Evolutionary conservation across 331 rosid species (phyloP), one percentile per base, ranked within the genome.

Genomic region (Rhamnella rubrinervis): DNA sequence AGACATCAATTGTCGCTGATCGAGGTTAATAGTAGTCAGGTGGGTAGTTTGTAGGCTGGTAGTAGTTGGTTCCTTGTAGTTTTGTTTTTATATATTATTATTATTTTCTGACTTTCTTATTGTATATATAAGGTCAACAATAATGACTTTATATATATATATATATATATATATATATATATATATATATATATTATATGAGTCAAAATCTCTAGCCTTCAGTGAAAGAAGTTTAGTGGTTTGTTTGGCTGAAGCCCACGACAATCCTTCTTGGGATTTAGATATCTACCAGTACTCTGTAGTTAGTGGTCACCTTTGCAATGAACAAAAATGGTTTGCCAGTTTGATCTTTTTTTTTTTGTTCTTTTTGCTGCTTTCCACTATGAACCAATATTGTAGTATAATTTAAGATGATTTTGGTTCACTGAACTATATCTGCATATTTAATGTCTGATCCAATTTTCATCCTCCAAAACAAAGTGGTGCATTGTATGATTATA

Each of bases 1-100:
- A 77, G 67, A 56, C 67, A 68, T 11, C 75, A 37, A 20, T 49
- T 55, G 74, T 51, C 41, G 58, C 19, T 49, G 64, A 52, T 40
- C 47, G 47, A 8, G 71, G 71, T 80, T 63, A 76, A 63, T 78
- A 31, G 35, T 31, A 31, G 35, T 66, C 62, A 68, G 69, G 71
- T 67, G 71, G 79, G 75, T 61, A 18, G 81, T 73, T 73, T 79
- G 55, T 53, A 66, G 72, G 63, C 67, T 58, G 60, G 64, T 71
- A 71, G 60, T 55, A 53, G 51, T 37, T 70, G 56, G 74, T 62
- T 71, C 49, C 71, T 53, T 68, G 73, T 55, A 74, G 57, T 61
- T 61, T 20, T 19, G 1, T 67, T 46, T 26, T 13, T 28, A 68
- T 67, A 39, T 5, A 49, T 67, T 5, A n/a, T 60, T 13, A 6